Conservation (phyloP, 1,139 yeast genomes). For the Pichia sp. region DNA sequence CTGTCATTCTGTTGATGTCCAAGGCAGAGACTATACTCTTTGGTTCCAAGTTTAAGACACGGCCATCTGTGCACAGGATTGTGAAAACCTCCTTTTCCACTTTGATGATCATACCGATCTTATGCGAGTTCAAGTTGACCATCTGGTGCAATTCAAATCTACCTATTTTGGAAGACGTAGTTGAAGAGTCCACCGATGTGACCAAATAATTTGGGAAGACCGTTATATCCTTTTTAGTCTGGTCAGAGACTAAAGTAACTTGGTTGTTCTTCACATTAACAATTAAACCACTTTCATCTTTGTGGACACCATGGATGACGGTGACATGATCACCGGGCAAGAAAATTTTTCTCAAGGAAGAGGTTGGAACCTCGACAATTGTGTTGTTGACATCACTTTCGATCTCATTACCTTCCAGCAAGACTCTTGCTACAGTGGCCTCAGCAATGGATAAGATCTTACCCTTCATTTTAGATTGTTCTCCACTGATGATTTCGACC, state of each 20-base stretch:
- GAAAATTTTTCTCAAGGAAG: constrained; percentile 79
- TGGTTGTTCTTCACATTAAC: constrained; percentile 78
- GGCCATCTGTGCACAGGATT: constrained; percentile 81
- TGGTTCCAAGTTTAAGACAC: constrained; percentile 66
- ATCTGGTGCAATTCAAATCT: constrained; percentile 84
- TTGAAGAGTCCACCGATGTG: constrained; percentile 69
- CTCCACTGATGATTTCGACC: constrained; percentile 89
- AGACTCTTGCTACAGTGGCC: constrained; percentile 59
- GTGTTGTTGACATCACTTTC: constrained; percentile 38
- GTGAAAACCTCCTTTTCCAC: constrained; percentile 84
- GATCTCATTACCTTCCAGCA: constrained; percentile 46
- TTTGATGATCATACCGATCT: constrained; percentile 84
- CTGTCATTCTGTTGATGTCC: constrained; percentile 57
- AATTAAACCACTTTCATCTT: constrained; percentile 92
- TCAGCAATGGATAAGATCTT: constrained; percentile 63
- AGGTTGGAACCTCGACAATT: constrained; percentile 68
- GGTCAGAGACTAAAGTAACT: constrained; percentile 85
- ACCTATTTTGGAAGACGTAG: constrained; percentile 56
- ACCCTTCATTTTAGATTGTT: constrained; percentile 87
- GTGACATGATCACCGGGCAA: constrained; percentile 93
- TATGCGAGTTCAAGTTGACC: constrained; percentile 81
- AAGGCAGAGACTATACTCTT: constrained; percentile 77
- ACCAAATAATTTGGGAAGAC: constrained; percentile 87
- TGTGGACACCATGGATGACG: constrained; percentile 84
- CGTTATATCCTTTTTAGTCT: constrained; percentile 79